Evolutionary conservation across 2,329 filamentous ascomycete species (phyloP), one percentile per base, ranked within the genome.

Genomic region (Emericellopsis atlantica): DNA sequence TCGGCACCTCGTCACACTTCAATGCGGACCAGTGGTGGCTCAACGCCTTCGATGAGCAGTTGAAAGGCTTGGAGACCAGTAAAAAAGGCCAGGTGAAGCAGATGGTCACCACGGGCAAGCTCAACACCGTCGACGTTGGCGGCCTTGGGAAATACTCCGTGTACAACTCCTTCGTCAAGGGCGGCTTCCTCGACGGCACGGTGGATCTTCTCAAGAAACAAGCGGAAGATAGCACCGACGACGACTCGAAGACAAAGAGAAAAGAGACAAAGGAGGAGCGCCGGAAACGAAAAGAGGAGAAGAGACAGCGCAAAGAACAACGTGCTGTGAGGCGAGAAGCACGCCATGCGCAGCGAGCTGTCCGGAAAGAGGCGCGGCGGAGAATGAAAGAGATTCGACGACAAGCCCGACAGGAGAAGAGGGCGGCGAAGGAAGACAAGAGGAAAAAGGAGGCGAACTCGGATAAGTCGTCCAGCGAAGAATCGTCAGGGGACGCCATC

Each of bases 21-120:
- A 75, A 72, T 18, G 75, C 70, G 50, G 90, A 95, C 56, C 88
- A 95, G 58, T 98, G 92, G 92, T 98, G 92, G 92, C 72, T 95
- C 61, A 82, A 86, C 44, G 92, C 92, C 10, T 95, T 95, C 50
- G 90, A 96, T 61, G 81, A 88, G 57, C 88, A 89, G 42, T 66
- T 95, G 48, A 84, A 92, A 59, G 84, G 81, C 4, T 71, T 95
- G 40, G 82, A 84, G 55, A 78, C 74, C 2, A 69, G 70, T 21
- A 68, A 69, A 48, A 61, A 74, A 48, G 70, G 76, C 40, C 65
- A 77, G 42, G 61, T 73, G 22, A 40, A 37, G 49, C 64, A 81
- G 67, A 72, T 74, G 44, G 57, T 75, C 46, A 65, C 62, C 26
- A 65, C 68, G 43, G 66, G 73, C 45, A 66, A 70, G 45, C 62